Evolutionary conservation across 2,329 filamentous ascomycete species (phyloP).

Genomic region (Fusarium nygamai): DNA sequence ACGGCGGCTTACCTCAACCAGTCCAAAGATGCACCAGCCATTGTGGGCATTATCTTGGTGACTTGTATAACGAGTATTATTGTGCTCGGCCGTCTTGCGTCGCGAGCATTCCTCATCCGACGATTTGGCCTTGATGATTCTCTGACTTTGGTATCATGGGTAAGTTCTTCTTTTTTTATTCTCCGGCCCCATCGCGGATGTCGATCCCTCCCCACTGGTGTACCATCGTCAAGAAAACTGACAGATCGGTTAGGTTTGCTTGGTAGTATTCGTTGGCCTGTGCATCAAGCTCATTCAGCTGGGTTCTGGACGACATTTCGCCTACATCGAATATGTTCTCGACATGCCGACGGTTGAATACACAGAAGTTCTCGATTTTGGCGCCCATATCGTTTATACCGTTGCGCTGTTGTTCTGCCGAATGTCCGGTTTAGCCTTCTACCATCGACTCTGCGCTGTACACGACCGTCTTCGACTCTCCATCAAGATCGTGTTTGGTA

Average conservation of each 20-base stretch:
- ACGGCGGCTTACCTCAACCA: constrained; percentile 50
- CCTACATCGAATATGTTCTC: constrained; percentile 59
- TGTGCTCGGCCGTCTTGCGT: constrained; percentile 48
- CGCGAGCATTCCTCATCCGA: constrained; percentile 49
- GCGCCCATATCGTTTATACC: constrained; percentile 62
- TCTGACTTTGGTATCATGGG: constrained; percentile 49
- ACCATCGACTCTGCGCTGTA: constrained; percentile 56
- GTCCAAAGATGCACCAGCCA: constrained; percentile 49
- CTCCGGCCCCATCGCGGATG: neutral
- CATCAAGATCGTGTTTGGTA: constrained; percentile 49
- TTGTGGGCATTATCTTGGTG: constrained; percentile 53
- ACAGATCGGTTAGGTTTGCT: constrained; percentile 42
- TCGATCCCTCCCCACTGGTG: constrained; percentile 10
- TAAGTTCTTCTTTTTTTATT: constrained; percentile 33
- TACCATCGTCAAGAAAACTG: constrained; percentile 5
- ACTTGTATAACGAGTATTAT: constrained; percentile 48
- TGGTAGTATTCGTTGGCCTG: constrained; percentile 56
- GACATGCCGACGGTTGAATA: constrained; percentile 51
- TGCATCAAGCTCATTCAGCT: constrained; percentile 56
- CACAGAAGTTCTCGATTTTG: constrained; percentile 60
- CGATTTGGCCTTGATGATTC: constrained; percentile 53
- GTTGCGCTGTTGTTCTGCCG: constrained; percentile 60
- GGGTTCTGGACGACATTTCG: constrained; percentile 58
- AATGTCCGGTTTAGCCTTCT: constrained; percentile 62
- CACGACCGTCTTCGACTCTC: constrained; percentile 48